Evolutionary conservation across 441 rosid species (phyloP), one percentile per base, ranked within the genome.

Genomic region (Populus trichocarpa): DNA sequence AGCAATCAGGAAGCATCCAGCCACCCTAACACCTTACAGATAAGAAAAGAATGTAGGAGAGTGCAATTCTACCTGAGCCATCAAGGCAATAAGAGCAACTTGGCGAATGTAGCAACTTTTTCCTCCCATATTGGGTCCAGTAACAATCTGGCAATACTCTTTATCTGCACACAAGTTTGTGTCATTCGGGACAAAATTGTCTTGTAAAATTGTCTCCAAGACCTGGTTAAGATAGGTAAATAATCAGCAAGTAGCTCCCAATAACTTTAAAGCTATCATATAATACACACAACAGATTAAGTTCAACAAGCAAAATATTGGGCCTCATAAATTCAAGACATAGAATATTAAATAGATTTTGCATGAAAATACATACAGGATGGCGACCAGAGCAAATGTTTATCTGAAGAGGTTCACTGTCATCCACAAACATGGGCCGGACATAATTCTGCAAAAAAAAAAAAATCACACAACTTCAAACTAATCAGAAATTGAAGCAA

Each of bases 41-140:
- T 13, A 63, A 46, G 61, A 33, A 33, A 13, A 35, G 66, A 46
- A 50, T 20, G 40, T 42, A 50, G 11, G 14, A 53, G 16, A 69
- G 20, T 70, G 32, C 9, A 42, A 69, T 10, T 6, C 53, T 85
- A 95, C 99, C 97, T 96, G 99, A 85, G 99, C 98, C 99, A 96
- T 96, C 33, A 96, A 76, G 77, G 88, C 79, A 79, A 92, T 89
- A 70, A 96, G 87, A 79, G 96, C 97, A 86, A 93, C 99, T 82
- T 96, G 99, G 64, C 97, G 99, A 80, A 96, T 90, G 80, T 96
- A 96, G 83, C 99, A 96, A 84, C 97, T 93, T 88, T 96, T 93
- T 71, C 98, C 99, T 53, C 98, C 98, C 99, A 93, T 96, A 85
- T 96, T 96, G 69, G 99, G 99, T 75, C 98, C 98, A 0, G 98